Conservation (phyloP, 2,329 filamentous ascomycete species). For the Penicillium sp. region DNA sequence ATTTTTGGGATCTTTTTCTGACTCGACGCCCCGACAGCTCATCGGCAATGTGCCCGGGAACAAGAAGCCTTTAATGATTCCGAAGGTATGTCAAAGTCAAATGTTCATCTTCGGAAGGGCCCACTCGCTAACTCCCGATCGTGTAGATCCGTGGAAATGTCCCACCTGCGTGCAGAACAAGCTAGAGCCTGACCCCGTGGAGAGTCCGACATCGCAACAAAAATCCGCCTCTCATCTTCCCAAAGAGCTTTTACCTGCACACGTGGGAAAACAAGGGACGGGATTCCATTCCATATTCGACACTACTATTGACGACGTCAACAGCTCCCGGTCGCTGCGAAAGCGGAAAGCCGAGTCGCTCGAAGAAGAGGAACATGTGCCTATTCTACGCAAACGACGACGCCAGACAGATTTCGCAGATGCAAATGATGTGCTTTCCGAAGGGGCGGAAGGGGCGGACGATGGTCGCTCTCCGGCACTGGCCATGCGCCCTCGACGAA, state of each 20-base stretch:
- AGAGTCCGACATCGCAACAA: slow-evolving; percentile 33
- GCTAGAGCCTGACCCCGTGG: slow-evolving; percentile 30
- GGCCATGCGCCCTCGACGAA: slow-evolving; percentile 58
- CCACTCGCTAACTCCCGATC: slow-evolving; percentile 41
- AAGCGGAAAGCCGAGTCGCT: slow-evolving; percentile 79
- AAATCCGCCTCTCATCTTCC: slow-evolving; percentile 62
- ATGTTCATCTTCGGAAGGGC: not conserved
- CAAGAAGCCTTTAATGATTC: slow-evolving; percentile 59
- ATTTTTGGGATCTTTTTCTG: slow-evolving; percentile 22
- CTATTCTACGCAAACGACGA: slow-evolving; percentile 48
- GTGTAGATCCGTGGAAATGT: slow-evolving; percentile 59
- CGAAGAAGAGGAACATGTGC: slow-evolving; percentile 49
- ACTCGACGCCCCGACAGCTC: slow-evolving; percentile 61
- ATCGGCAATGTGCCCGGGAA: slow-evolving; percentile 81
- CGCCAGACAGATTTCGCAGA: slow-evolving; percentile 31
- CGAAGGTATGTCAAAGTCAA: slow-evolving; percentile 51
- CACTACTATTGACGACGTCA: slow-evolving; percentile 66
- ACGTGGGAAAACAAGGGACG: slow-evolving; percentile 59
- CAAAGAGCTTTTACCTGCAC: slow-evolving; percentile 66
- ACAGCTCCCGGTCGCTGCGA: slow-evolving; percentile 71
- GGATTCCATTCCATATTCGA: slow-evolving; percentile 76
- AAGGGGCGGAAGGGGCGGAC: slow-evolving; percentile 13
- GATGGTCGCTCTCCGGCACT: slow-evolving; percentile 44
- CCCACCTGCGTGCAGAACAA: slow-evolving; percentile 50
- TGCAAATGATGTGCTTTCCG: slow-evolving; percentile 19